phyloP scores from a whole-genome alignment of 805 yeast genomes.

The Yarrowia sp. region DNA sequence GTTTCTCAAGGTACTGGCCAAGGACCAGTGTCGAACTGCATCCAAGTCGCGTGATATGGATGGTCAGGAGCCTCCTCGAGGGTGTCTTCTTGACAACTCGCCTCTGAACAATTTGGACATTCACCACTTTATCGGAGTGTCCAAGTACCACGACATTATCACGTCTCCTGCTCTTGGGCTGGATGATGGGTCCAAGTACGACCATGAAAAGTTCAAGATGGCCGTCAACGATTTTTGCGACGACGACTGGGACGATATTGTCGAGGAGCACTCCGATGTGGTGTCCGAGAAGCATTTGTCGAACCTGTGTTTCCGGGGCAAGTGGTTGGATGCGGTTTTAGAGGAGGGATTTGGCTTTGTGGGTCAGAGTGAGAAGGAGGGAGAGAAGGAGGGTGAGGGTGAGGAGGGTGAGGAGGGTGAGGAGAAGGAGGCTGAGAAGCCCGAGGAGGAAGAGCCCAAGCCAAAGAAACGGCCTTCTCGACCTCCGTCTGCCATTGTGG shows the following conservation, averaged over 20 bases:
- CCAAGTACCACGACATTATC: conserved; percentile 97
- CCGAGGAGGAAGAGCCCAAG: not conserved
- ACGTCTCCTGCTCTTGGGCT: conserved; percentile 75
- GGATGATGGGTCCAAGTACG: conserved; percentile 63
- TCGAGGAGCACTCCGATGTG: conserved; percentile 44
- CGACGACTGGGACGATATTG: conserved; percentile 60
- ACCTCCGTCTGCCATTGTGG: not conserved
- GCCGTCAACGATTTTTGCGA: conserved; percentile 72
- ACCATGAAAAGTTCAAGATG: conserved; percentile 69
- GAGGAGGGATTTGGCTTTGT: conserved; percentile 25
- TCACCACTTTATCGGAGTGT: conserved; percentile 86
- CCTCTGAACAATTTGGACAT: conserved; percentile 75
- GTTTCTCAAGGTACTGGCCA: conserved; percentile 19
- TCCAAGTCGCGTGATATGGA: conserved; percentile 57
- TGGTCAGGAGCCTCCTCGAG: conserved; percentile 69
- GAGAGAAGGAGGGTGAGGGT: not conserved
- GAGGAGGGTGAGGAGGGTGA: not conserved
- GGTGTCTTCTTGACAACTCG: conserved; percentile 83
- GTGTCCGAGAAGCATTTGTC: not conserved
- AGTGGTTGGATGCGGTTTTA: conserved; percentile 21
- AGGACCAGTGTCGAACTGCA: conserved; percentile 9
- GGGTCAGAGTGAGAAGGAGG: not conserved
- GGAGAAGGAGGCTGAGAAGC: not conserved
- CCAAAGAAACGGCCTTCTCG: not conserved
- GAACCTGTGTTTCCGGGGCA: conserved; percentile 21